Percentiles rank a stretch among this genome's conserved stretches.
phyloP scores from a whole-genome alignment of 2,329 filamentous ascomycete genomes.

The Cladosporium cucumerinum region DNA sequence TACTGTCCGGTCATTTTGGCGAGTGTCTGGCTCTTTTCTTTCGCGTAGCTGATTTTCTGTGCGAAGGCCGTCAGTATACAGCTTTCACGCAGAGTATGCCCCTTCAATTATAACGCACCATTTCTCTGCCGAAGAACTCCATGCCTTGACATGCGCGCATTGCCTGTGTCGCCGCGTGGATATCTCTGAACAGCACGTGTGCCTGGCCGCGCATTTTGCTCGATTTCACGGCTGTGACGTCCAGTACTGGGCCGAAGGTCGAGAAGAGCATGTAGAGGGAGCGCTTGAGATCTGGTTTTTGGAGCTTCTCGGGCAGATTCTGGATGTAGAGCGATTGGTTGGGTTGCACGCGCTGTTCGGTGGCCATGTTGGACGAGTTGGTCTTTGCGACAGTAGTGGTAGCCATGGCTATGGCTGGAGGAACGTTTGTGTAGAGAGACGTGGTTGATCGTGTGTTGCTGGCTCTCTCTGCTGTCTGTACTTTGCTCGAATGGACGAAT shows the following conservation, averaged over 20 bases:
- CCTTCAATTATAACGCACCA: constrained; percentile 58
- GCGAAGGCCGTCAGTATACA: neutral
- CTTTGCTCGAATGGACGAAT: neutral
- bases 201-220: constrained; percentile 94
- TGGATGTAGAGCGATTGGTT: constrained; percentile 73
- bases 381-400: constrained; percentile 15
- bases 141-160: constrained; percentile 86
- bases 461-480: neutral
- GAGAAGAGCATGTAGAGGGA: constrained; percentile 91
- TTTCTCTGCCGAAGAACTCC: constrained; percentile 76
- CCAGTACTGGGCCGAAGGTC: constrained; percentile 87
- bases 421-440: neutral
- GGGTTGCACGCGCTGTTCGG: constrained; percentile 18
- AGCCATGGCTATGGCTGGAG: neutral
- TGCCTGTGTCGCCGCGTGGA: constrained; percentile 88
- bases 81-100: neutral
- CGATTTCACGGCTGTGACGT: constrained; percentile 86
- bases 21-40: constrained; percentile 81
- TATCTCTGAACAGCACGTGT: constrained; percentile 84
- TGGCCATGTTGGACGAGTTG: neutral
- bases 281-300: constrained; percentile 81
- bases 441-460: neutral
- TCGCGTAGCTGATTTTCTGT: constrained; percentile 88
- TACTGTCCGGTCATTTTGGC: constrained; percentile 91
- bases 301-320: constrained; percentile 85